Percentiles rank a stretch among this genome's conserved stretches.
phyloP scores from a whole-genome alignment of 805 yeast species.

The Candida quercuum region DNA sequence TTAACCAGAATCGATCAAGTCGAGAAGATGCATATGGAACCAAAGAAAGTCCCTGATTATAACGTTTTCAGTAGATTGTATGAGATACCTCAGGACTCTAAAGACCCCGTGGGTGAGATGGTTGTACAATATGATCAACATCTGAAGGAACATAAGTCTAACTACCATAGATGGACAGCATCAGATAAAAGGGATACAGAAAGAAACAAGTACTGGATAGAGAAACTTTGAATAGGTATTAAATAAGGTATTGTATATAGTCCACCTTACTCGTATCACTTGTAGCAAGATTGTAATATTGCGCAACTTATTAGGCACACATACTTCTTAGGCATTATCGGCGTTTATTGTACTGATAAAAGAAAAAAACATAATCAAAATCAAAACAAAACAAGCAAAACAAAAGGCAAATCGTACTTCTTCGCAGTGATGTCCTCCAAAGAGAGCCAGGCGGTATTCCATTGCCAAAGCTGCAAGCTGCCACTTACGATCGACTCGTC shows the following conservation, averaged over 20 bases:
- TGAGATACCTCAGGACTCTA: constrained; percentile 17
- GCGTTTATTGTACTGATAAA: no score
- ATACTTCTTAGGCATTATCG: no score
- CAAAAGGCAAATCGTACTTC: neutral
- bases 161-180: constrained; percentile 17
- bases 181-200: constrained; percentile 17
- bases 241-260: no score
- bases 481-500: constrained; percentile 55
- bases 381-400: neutral
- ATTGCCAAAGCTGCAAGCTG: constrained; percentile 59
- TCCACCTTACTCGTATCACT: no score
- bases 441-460: no score
- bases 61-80: constrained; percentile 22
- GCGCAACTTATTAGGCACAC: no score
- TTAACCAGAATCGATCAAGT: constrained; percentile 6
- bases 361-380: neutral
- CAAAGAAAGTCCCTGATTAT: constrained; percentile 17
- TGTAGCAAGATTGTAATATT: neutral
- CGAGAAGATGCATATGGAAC: constrained; percentile 16
- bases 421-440: constrained; percentile 13
- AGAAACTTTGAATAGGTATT: constrained; percentile 24
- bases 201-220: constrained; percentile 24
- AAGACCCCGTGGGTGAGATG: constrained; percentile 27
- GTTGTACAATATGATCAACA: constrained; percentile 15
- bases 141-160: constrained; percentile 19